These are phyloP conservation scores for Centaurea solstitialis DNA, from an alignment of 129 eudicot genomes.

Conservation along the genomic window DNA sequence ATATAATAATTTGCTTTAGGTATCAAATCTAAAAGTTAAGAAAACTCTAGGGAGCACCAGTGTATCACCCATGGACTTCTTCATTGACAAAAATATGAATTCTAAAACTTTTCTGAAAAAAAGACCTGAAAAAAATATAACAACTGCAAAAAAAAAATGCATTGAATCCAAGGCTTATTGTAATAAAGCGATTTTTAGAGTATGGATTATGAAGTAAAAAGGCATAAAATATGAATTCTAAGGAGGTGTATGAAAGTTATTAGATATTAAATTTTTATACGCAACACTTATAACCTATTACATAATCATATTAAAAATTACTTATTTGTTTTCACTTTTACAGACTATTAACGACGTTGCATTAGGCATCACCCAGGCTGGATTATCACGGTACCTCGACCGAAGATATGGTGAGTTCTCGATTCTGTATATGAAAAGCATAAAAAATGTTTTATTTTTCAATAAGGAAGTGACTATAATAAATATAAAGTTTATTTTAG, in stretches of 20 bases:
- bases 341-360: constrained; percentile 66
- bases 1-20: too few species aligned
- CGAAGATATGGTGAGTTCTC: constrained; percentile 47
- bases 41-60: too few species aligned
- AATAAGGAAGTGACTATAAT: too few species aligned
- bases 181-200: background rate
- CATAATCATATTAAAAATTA: background rate
- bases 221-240: background rate
- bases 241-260: too few species aligned
- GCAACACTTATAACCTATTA: background rate
- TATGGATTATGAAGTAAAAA: background rate
- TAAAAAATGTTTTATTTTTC: too few species aligned
- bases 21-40: too few species aligned
- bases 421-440: background rate
- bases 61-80: background rate
- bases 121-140: too few species aligned
- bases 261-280: too few species aligned
- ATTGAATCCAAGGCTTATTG: too few species aligned
- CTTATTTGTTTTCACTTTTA: background rate
- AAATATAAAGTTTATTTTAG: too few species aligned
- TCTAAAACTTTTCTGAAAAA: background rate
- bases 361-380: constrained; percentile 58
- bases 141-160: too few species aligned
- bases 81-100: too few species aligned
- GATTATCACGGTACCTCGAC: constrained; percentile 53